Percentiles rank a stretch among this genome's conserved stretches.
phyloP scores from a whole-genome alignment of 139 green algal genomes.

The Picochlorum sp. region DNA sequence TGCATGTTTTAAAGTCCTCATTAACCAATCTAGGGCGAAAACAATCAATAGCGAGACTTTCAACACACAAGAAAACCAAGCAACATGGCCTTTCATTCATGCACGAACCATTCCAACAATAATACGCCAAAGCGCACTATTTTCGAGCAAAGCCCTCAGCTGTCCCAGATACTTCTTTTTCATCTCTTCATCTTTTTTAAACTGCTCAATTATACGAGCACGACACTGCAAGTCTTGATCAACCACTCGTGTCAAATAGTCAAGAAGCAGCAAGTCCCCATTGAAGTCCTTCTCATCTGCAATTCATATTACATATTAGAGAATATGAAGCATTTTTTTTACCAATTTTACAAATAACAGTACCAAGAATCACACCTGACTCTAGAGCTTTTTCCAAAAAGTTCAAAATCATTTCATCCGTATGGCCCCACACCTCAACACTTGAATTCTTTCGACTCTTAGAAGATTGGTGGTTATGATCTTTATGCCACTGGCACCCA shows the following conservation, averaged over 20 bases:
- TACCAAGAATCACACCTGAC: neutral
- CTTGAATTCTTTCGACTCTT: neutral
- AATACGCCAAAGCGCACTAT: constrained; percentile 14
- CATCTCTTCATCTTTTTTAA: neutral
- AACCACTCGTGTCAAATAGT: constrained; percentile 17
- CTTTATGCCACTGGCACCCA: neutral
- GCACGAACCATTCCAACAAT: neutral
- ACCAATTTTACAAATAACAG: neutral
- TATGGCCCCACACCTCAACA: neutral
- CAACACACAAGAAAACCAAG: too few species aligned
- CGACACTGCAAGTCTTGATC: constrained; percentile 11
- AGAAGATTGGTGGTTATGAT: neutral
- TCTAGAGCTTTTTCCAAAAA: neutral
- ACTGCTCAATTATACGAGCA: neutral
- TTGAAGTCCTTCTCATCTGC: constrained; percentile 13
- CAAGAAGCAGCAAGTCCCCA: constrained; percentile 21
- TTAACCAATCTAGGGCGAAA: neutral
- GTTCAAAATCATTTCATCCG: neutral
- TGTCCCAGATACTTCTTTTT: neutral
- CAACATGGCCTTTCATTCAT: too few species aligned
- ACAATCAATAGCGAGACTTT: too few species aligned
- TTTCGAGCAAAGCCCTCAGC: constrained; percentile 6
- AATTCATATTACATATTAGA: neutral
- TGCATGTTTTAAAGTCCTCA: neutral
- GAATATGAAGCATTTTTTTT: neutral